Evolutionary conservation across 352 stramenopile species (phyloP), one percentile per base, ranked within the genome.

Genomic region (Salisapilia sapeloensis): DNA sequence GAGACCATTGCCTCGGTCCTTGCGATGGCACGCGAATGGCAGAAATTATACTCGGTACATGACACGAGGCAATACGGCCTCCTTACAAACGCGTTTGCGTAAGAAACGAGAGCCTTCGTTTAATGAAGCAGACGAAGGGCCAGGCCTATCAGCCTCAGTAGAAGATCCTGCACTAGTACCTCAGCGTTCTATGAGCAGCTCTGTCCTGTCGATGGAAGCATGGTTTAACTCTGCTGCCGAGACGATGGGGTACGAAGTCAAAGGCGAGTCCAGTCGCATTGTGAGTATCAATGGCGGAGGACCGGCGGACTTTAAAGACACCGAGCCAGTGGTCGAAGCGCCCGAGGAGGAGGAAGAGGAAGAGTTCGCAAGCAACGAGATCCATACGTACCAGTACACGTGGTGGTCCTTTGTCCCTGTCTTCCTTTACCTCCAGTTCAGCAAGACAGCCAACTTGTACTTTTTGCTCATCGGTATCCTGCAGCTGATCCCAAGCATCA

Each of bases 401-500:
- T 86, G 69, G 71, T 92, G 74, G 74, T 87, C 60, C 40, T 89
- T 92, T 42, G 54, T 83, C 15, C 77, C 77, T 0, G 69, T 92
- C 25, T 92, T 92, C 29, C 44, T 92, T 13, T 90, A 84, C 30
- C 35, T 84, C 22, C 85, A 69, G 22, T 92, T 92, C 51, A 64
- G 81, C 48, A 89, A 89, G 56, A 87, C 69, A 0, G 77, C 77
- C 16, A 90, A 92, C 40, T 29, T 92, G 38, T 92, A 92, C 43
- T 92, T 92, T 37, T 34, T 92, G 23, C 52, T 85, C 9, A 87
- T 92, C 38, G 71, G 70, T n/a, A 79, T 92, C 29, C 79, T 92
- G 45, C 72, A 92, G 46, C 64, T 86, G 53, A 83, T 90, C 38
- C 75, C 75, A 1, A 53, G 62, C 4, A 74, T 92, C 6, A 89